phyloP scores from a whole-genome alignment of 345 rosid species.

The Citrus maxima region DNA sequence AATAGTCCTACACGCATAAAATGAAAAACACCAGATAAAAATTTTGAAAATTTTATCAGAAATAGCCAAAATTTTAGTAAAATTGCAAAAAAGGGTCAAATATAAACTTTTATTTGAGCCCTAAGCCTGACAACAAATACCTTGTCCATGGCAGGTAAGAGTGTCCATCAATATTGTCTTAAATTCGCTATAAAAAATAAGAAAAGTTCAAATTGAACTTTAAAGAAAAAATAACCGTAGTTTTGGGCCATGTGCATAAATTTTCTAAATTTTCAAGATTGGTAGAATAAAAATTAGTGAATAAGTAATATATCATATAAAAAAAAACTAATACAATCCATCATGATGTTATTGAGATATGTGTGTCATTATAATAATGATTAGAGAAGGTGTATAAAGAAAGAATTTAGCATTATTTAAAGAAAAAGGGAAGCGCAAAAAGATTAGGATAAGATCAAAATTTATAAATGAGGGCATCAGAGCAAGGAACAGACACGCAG shows the following conservation, averaged over 20 bases:
- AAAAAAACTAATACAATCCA: not conserved
- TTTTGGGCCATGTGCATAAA: no score
- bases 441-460: slow-evolving; percentile 17
- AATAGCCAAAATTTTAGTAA: no score
- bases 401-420: not conserved
- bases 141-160: no score
- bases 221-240: no score
- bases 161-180: no score
- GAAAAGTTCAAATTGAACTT: no score
- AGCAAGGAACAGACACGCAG: not conserved
- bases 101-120: no score
- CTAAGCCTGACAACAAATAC: no score
- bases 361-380: not conserved
- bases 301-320: not conserved
- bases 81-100: no score
- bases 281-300: not conserved
- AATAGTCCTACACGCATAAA: not conserved
- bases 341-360: not conserved
- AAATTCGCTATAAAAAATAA: not conserved
- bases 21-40: not conserved
- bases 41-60: no score
- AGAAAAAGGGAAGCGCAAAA: not conserved
- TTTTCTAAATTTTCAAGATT: no score
- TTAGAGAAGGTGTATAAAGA: not conserved
- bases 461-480: not conserved